Evolutionary conservation across 371 early-diverging fungal genomes (phyloP).

Genomic region (Haplosporangium sp.): DNA sequence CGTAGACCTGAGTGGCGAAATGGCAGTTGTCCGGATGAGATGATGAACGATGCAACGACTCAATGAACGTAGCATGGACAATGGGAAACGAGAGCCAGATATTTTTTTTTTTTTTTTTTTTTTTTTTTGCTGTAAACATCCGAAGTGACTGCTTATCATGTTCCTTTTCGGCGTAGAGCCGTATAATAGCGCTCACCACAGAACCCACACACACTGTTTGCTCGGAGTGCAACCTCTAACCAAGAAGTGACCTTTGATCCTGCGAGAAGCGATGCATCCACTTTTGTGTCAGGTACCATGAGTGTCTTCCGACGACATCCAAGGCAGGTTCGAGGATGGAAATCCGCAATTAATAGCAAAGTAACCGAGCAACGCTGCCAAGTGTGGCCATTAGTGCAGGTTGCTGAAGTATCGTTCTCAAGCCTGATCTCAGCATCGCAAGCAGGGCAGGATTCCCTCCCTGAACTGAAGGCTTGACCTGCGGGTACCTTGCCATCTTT

Average conservation of each 20-base stretch:
- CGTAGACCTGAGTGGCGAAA: conserved; percentile 13
- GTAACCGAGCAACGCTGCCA: conserved; percentile 45
- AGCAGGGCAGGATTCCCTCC: conserved; percentile 44
- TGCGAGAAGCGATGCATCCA: background rate
- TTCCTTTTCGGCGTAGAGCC: conserved; percentile 19
- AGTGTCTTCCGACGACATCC: conserved; percentile 43
- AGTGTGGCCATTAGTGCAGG: conserved; percentile 29
- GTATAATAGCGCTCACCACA: conserved; percentile 40
- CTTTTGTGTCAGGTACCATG: conserved; percentile 9
- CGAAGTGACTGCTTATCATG: conserved; percentile 18
- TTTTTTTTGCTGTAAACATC: background rate
- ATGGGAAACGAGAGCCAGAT: conserved; percentile 6
- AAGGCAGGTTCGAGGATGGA: conserved; percentile 40
- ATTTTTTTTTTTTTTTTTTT: conserved; percentile 16
- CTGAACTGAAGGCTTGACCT: background rate
- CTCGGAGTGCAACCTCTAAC: conserved; percentile 23
- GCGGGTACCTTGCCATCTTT: background rate
- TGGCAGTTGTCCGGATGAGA: background rate
- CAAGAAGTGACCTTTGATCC: conserved; percentile 14
- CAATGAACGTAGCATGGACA: conserved; percentile 24
- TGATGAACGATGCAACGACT: conserved; percentile 3
- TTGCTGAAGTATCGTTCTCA: conserved; percentile 15
- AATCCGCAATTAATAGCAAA: conserved; percentile 30
- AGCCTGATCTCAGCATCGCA: conserved; percentile 28
- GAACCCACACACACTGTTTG: conserved; percentile 23